Percentiles rank a stretch among this genome's conserved stretches.
Evolutionary conservation across 208 protist species (phyloP).

Genomic region (Tritrichomonas musculus): DNA sequence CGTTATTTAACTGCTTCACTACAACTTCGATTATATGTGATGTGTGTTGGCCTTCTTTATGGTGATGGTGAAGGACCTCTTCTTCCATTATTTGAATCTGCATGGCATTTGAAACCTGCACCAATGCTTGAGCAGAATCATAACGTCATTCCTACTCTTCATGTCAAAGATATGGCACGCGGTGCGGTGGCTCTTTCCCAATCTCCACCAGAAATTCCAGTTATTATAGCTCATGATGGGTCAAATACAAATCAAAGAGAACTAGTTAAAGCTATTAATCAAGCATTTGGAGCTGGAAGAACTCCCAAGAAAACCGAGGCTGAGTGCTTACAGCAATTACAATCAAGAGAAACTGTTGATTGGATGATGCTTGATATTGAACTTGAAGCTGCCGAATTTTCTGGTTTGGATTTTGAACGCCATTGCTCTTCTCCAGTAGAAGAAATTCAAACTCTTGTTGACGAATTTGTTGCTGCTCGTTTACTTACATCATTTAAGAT

Average conservation of each 20-base stretch:
- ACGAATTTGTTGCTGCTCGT: background rate
- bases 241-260: background rate
- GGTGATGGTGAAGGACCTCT: background rate
- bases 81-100: background rate
- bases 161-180: conserved; percentile 1
- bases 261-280: background rate
- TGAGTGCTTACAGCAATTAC: background rate
- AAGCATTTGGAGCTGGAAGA: background rate
- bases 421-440: background rate
- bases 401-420: background rate
- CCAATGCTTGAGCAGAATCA: background rate
- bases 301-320: background rate
- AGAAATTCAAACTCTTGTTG: conserved; percentile 14
- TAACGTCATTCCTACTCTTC: conserved; percentile 4
- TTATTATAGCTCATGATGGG: conserved; percentile 18
- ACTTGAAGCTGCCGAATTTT: background rate
- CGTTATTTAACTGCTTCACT: background rate
- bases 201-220: background rate
- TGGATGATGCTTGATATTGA: conserved; percentile 15
- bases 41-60: conserved; percentile 13
- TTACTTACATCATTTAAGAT: background rate
- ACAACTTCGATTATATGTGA: background rate
- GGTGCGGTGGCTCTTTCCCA: background rate
- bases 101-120: background rate
- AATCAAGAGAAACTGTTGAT: background rate